phyloP scores from a whole-genome alignment of 805 yeast species.

The Wickerhamiella kurtzmanii region DNA sequence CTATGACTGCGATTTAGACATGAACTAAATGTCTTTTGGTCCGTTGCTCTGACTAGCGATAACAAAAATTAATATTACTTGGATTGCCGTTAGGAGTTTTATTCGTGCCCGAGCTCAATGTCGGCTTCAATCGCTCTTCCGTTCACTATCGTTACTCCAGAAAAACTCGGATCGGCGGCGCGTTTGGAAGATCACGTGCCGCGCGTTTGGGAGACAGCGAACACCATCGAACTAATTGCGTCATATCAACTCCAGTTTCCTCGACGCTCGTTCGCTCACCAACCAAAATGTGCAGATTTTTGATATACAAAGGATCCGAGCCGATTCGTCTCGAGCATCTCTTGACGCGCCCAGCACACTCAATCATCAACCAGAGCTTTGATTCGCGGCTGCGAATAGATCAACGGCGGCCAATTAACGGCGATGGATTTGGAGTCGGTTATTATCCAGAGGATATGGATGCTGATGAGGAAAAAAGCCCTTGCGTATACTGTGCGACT shows the following conservation, averaged over 20 bases:
- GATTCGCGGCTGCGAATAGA: constrained; percentile 82
- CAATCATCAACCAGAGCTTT: constrained; percentile 90
- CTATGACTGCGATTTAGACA: no score
- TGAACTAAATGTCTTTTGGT: no score
- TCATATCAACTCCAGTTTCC: not conserved
- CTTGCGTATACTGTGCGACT: constrained; percentile 87
- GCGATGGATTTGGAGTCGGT: constrained; percentile 97
- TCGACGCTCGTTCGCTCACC: no score
- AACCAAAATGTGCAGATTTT: constrained; percentile 68
- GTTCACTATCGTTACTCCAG: no score
- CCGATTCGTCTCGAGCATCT: constrained; percentile 76
- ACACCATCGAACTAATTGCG: not conserved
- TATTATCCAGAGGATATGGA: constrained; percentile 57
- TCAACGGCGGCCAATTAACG: constrained; percentile 83
- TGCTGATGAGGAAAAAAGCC: constrained; percentile 45
- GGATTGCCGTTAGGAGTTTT: no score
- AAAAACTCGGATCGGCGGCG: no score
- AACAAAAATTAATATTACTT: no score
- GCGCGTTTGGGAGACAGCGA: not conserved
- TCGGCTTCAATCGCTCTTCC: no score
- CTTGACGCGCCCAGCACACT: constrained; percentile 89
- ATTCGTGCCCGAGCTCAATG: no score
- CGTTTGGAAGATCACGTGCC: not conserved
- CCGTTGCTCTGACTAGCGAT: no score
- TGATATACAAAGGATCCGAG: constrained; percentile 84